Conservation (phyloP, 768 basidiomycete genomes). For the Lactifluus rugatus region DNA sequence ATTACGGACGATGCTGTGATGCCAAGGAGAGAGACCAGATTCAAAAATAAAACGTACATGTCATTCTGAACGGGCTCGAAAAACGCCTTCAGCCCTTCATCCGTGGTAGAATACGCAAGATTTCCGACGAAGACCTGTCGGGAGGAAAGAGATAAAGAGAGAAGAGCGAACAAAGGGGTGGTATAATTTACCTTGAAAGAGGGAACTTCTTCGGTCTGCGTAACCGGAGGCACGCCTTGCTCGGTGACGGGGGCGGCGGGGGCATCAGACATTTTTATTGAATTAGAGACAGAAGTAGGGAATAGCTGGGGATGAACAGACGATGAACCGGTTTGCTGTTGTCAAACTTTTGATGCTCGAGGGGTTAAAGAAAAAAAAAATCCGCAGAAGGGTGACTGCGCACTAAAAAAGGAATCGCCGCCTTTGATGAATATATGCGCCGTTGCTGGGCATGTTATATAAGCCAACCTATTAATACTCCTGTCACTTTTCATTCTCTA, state of each 20-base stretch:
- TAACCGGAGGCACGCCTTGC: slow-evolving; percentile 75
- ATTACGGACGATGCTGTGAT: slow-evolving; percentile 11
- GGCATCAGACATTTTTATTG: slow-evolving; percentile 76
- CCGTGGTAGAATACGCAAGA: slow-evolving; percentile 89
- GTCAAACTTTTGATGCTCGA: slow-evolving; percentile 49
- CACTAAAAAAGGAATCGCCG: slow-evolving; percentile 12
- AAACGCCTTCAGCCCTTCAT: slow-evolving; percentile 91
- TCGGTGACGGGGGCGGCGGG: slow-evolving; percentile 74
- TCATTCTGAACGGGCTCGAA: slow-evolving; percentile 81
- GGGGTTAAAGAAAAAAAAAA: slow-evolving; percentile 23
- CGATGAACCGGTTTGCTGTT: slow-evolving; percentile 78
- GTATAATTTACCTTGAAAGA: slow-evolving; percentile 61
- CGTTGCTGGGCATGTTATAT: slow-evolving; percentile 4
- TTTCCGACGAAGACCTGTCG: slow-evolving; percentile 87
- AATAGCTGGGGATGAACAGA: slow-evolving; percentile 30
- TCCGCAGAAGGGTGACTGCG: slow-evolving; percentile 32
- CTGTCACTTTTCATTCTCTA: too few species aligned
- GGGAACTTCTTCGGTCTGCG: slow-evolving; percentile 69
- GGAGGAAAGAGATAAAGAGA: slow-evolving; percentile 6
- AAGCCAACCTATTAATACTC: neutral
- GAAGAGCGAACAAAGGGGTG: slow-evolving; percentile 20
- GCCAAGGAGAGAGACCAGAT: neutral
- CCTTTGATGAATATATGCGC: slow-evolving; percentile 5
- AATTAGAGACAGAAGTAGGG: slow-evolving; percentile 45
- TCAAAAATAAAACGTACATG: slow-evolving; percentile 50